phyloP scores from a whole-genome alignment of 192 early-diverging fungal genomes.

The Neocallimastix lanati region DNA sequence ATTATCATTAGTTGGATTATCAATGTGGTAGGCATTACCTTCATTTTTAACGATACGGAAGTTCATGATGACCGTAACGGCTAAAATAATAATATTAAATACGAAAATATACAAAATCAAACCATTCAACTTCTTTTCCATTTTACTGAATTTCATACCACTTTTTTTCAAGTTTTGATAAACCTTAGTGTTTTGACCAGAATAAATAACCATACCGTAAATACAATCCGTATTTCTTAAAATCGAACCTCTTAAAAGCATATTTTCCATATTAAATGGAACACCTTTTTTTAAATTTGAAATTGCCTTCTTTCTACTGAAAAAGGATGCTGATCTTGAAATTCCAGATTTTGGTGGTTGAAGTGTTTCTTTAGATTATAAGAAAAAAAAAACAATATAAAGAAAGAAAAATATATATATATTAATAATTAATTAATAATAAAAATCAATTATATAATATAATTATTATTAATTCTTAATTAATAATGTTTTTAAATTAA shows the following conservation, averaged over 20 bases:
- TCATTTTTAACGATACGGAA: neutral
- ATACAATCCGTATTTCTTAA: constrained; percentile 26
- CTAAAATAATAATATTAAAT: neutral
- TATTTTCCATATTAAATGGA: neutral
- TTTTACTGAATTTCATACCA: neutral
- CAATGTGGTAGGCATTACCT: neutral
- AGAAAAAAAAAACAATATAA: constrained; percentile 8
- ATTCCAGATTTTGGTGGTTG: constrained; percentile 11
- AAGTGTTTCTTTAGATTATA: constrained; percentile 5
- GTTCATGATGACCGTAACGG: neutral
- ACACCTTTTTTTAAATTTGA: neutral
- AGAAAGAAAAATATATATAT: neutral
- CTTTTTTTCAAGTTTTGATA: neutral
- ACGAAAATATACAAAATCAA: neutral
- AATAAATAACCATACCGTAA: constrained; percentile 29
- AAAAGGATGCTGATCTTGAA: neutral
- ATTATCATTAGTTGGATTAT: neutral
- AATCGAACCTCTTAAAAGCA: constrained; percentile 5
- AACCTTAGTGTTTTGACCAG: constrained; percentile 26
- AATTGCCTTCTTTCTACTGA: neutral
- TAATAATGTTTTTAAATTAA: no score
- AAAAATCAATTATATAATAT: no score
- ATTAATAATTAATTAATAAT: neutral
- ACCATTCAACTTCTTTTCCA: neutral
- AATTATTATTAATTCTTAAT: no score